Percentiles rank a stretch among this genome's conserved stretches.
Evolutionary conservation across 2,329 filamentous ascomycete genomes (phyloP).

Genomic region (Cladobotryum mycophilum): DNA sequence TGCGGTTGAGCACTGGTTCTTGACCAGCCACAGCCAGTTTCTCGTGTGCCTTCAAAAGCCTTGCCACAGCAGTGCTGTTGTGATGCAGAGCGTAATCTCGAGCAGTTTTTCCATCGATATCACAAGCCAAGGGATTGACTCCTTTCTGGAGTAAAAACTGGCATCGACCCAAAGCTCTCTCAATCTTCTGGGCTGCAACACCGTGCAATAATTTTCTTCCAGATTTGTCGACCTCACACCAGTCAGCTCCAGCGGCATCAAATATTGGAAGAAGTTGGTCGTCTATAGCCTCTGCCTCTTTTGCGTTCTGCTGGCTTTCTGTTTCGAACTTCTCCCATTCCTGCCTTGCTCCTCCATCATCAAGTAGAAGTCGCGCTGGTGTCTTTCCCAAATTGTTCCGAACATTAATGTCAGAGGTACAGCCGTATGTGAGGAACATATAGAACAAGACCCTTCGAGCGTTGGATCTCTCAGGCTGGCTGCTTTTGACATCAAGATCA

Average conservation of each 20-base stretch:
- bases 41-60: too few species aligned
- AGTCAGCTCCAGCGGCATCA: background rate
- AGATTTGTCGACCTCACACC: background rate
- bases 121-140: background rate
- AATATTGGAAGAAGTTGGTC: background rate
- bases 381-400: background rate
- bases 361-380: background rate
- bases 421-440: background rate
- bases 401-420: background rate
- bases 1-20: too few species aligned
- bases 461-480: background rate
- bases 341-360: background rate
- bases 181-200: background rate
- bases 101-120: conserved; percentile 3
- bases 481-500: background rate
- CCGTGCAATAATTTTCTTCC: background rate
- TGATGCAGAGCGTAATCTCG: background rate
- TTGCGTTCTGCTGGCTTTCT: background rate
- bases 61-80: too few species aligned
- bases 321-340: background rate
- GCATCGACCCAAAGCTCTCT: background rate
- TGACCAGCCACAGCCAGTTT: too few species aligned
- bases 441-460: background rate
- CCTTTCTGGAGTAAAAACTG: conserved; percentile 1
- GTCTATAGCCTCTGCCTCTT: background rate